Percentiles rank a stretch among this genome's conserved stretches.
These are phyloP conservation scores for Wickerhamomyces queroliae DNA, from an alignment of 805 yeast genomes.

Conservation along the genomic window DNA sequence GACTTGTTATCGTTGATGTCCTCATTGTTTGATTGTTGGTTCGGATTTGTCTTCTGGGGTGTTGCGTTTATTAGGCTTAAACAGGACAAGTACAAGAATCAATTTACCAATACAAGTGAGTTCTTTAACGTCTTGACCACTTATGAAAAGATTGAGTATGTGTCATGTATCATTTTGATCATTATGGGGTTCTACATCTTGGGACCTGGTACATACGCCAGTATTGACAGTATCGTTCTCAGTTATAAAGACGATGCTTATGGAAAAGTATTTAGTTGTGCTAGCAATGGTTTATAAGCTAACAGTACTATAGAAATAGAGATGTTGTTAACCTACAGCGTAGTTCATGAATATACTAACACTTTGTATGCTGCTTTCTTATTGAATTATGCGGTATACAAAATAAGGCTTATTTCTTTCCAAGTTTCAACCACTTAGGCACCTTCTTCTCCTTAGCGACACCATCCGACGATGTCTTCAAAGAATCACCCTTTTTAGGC, in stretches of 20 bases:
- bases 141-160: constrained; percentile 31
- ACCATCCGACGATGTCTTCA: not conserved
- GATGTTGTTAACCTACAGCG: no score
- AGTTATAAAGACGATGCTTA: constrained; percentile 43
- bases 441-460: constrained; percentile 17
- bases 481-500: constrained; percentile 9
- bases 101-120: constrained; percentile 18
- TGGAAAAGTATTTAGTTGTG: constrained; percentile 49
- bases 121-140: constrained; percentile 25
- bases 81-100: constrained; percentile 26
- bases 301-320: no score
- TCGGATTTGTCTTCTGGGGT: constrained; percentile 61
- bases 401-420: constrained; percentile 29
- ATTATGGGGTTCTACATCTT: constrained; percentile 45
- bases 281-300: constrained; percentile 32
- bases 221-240: constrained; percentile 46
- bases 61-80: constrained; percentile 46
- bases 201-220: constrained; percentile 56
- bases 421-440: constrained; percentile 35
- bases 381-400: no score
- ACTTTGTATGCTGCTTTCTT: not conserved
- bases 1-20: constrained; percentile 54
- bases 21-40: constrained; percentile 61
- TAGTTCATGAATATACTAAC: not conserved
- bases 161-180: constrained; percentile 32